Base-by-base conservation (phyloP, 2,329 filamentous ascomycete species). In the Colletotrichum trifolii region DNA sequence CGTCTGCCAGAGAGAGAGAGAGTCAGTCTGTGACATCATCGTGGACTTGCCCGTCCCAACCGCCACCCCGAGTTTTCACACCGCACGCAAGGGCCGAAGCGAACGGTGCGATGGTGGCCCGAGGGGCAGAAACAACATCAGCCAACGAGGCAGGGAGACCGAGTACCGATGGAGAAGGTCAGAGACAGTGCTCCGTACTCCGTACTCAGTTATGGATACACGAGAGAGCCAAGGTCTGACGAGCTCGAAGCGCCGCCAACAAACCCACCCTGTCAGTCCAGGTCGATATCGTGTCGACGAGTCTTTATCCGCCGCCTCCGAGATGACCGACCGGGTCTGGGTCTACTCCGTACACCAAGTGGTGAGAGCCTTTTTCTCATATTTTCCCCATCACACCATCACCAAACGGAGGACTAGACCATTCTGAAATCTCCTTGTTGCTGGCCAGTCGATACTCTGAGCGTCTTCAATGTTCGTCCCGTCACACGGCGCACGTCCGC, bases 11-110 rank as follows among this genome's bases (percentile, higher is more conserved):
- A 13, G 10, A 43, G 40, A 43, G 40, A 12, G 11, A 43, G 42
- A 43, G 4, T 9, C 9, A 46, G 3, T 4, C 3, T 39, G 62
- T 65, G 62, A 65, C 57, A 61, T 65, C 62, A 65, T 56, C 47
- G 25, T 46, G 13, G 10, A 46, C 13, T 1, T 17, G 13, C 13
- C 12, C 13, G 38, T n/a, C 42, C 42, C 12, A 45, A 9, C 42
- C 17, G 17, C 17, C 17, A 17, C 17, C 17, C 17, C 13, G 13
- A 25, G 15, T 45, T 6, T 10, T 13, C 38, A 40, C 38, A 9
- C 9, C 38, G 9, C 38, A 40, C 38, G 15, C 35, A 48, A 12
- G 25, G 52, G 25, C 36, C 38, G 25, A 40, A 12, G n/a, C 40
- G n/a, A 34, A 46, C 13, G 38, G 38, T 40, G 38, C 8, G 43